Conservation (phyloP, 306 rosid species). For the Oemleria cerasiformis region DNA sequence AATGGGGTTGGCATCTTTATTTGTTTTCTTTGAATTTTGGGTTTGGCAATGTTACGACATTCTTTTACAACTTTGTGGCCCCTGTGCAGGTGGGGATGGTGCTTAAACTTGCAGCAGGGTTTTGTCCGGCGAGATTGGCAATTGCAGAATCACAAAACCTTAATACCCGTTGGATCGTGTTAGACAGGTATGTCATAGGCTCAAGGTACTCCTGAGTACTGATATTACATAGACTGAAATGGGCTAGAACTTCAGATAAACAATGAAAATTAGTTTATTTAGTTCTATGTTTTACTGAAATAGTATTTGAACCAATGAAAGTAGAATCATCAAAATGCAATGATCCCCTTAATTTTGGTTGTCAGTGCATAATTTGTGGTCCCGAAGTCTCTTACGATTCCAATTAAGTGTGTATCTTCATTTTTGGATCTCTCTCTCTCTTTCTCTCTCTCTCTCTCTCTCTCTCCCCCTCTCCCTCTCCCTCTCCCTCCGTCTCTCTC, state of each 20-base stretch:
- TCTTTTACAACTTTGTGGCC: background rate
- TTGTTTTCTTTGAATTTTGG: background rate
- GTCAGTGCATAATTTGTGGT: background rate
- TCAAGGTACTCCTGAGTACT: background rate
- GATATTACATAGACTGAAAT: background rate
- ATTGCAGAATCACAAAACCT: slow-evolving; percentile 9
- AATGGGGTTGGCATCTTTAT: slow-evolving; percentile 11
- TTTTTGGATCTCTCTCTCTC: background rate
- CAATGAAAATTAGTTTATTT: background rate
- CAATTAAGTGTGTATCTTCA: background rate
- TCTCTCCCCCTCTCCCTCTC: background rate
- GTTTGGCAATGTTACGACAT: background rate
- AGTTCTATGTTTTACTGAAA: background rate
- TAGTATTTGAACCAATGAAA: background rate
- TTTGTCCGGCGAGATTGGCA: slow-evolving; percentile 15
- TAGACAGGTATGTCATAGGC: slow-evolving; percentile 13
- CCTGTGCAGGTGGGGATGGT: slow-evolving; percentile 23
- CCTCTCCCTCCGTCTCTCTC: too few relatives aligned
- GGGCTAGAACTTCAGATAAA: background rate
- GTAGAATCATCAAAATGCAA: background rate
- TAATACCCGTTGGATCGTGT: slow-evolving; percentile 20
- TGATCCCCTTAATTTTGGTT: background rate
- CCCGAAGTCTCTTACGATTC: background rate
- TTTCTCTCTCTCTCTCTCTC: background rate
- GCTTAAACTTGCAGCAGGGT: slow-evolving; percentile 22